These are phyloP conservation scores for Linderniella brevidens DNA, from an alignment of 257 asterid genomes.

Conservation along the genomic window DNA sequence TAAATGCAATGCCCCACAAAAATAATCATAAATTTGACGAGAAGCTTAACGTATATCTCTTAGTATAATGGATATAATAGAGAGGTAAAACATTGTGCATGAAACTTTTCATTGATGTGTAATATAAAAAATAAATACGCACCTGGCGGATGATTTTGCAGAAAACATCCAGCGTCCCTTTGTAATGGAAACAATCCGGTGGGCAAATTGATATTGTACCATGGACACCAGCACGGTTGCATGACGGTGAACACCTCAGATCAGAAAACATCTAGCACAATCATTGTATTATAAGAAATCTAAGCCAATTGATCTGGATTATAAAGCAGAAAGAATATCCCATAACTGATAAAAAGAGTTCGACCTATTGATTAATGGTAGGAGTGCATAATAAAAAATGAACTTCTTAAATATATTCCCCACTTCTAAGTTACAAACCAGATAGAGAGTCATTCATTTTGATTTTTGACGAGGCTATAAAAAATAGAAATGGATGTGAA, in stretches of 20 bases:
- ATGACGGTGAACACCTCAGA: conserved; percentile 92
- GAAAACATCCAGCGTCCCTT: conserved; percentile 86
- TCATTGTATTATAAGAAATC: conserved; percentile 8
- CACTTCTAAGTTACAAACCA: too few species aligned
- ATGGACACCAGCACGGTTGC: conserved; percentile 92
- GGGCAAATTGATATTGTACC: conserved; percentile 81
- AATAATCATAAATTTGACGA: too few species aligned
- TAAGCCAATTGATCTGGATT: not conserved
- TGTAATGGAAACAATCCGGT: conserved; percentile 88
- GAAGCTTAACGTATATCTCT: not conserved
- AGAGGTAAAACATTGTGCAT: not conserved
- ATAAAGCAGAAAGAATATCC: not conserved
- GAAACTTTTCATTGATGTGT: not conserved
- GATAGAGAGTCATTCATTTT: conserved; percentile 2
- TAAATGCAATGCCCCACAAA: not conserved
- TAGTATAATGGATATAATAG: not conserved
- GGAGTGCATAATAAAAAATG: not conserved
- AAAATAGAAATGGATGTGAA: not conserved
- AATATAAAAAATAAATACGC: not conserved
- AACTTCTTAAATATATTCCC: conserved; percentile 6
- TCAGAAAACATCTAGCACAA: conserved; percentile 82
- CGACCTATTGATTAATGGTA: not conserved
- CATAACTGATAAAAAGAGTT: not conserved
- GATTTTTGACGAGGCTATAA: not conserved
- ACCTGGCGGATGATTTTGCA: conserved; percentile 4